Evolutionary conservation across 2,329 filamentous ascomycete genomes (phyloP).

Genomic region (Penicillium sp.): DNA sequence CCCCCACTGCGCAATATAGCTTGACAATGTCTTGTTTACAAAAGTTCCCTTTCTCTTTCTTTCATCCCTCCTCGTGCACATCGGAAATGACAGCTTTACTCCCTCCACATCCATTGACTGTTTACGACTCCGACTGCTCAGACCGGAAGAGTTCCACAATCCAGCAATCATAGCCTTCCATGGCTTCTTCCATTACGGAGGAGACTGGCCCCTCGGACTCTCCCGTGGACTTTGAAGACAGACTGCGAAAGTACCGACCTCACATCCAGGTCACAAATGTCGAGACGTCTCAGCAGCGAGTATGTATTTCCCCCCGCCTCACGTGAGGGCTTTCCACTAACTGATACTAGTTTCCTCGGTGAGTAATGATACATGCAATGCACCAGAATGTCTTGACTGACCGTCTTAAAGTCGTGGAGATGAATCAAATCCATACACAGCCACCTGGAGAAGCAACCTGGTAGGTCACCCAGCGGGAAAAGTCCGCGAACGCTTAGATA

Average conservation of each 20-base stretch:
- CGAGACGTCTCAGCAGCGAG: slow-evolving; percentile 35
- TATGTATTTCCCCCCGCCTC: slow-evolving; percentile 26
- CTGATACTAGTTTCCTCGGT: slow-evolving; percentile 28
- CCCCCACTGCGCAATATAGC: slow-evolving; percentile 15
- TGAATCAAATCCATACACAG: slow-evolving; percentile 29
- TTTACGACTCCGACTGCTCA: slow-evolving; percentile 1
- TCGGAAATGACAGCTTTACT: slow-evolving; percentile 22
- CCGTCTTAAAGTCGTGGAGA: slow-evolving; percentile 10
- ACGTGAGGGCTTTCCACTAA: slow-evolving; percentile 19
- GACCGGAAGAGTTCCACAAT: slow-evolving; percentile 4
- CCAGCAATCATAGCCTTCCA: slow-evolving; percentile 18
- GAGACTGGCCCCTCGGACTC: not conserved
- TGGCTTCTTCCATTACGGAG: slow-evolving; percentile 21
- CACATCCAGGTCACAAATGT: slow-evolving; percentile 33
- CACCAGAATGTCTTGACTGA: slow-evolving; percentile 6
- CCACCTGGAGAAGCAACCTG: slow-evolving; percentile 49
- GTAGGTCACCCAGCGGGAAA: slow-evolving; percentile 24
- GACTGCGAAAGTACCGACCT: slow-evolving; percentile 16
- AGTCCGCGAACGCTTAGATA: not conserved
- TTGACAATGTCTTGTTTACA: slow-evolving; percentile 20
- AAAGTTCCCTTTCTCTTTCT: not conserved
- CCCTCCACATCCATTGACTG: not conserved
- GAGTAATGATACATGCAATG: slow-evolving; percentile 2
- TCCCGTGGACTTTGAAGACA: not conserved
- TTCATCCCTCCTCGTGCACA: not conserved